Evolutionary conservation across 768 basidiomycete species (phyloP).

Genomic region (Leucocoprinus birnbaumii): DNA sequence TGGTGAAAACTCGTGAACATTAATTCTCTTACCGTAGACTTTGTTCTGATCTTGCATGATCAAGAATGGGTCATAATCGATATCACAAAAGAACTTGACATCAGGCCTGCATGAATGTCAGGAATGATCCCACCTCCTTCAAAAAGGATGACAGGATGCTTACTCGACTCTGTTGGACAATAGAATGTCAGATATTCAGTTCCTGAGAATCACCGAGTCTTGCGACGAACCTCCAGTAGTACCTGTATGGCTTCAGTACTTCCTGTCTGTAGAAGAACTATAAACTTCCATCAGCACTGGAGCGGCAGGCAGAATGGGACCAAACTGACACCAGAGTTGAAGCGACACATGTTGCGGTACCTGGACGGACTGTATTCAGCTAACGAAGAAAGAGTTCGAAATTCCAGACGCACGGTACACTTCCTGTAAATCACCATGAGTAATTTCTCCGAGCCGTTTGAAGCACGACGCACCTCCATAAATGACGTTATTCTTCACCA

Average conservation of each 20-base stretch:
- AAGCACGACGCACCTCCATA: constrained; percentile 55
- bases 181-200: constrained; percentile 1
- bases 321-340: constrained; percentile 82
- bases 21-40: constrained; percentile 61
- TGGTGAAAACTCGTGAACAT: neutral
- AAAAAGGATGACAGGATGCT: constrained; percentile 18
- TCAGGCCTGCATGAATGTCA: constrained; percentile 52
- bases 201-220: neutral
- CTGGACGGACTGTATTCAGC: constrained; percentile 19
- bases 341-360: constrained; percentile 98
- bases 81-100: constrained; percentile 84
- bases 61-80: constrained; percentile 85
- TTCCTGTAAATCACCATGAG: constrained; percentile 42
- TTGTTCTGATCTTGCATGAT: constrained; percentile 84
- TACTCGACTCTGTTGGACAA: constrained; percentile 39
- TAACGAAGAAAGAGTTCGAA: neutral
- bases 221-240: constrained; percentile 69
- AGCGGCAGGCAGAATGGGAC: neutral
- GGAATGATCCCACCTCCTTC: neutral
- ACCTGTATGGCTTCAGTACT: constrained; percentile 74
- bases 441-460: neutral
- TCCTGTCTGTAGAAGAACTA: constrained; percentile 89
- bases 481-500: constrained; percentile 66
- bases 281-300: neutral
- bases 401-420: constrained; percentile 58